Conservation (phyloP, 768 basidiomycete genomes). For the Mycena maculata region DNA sequence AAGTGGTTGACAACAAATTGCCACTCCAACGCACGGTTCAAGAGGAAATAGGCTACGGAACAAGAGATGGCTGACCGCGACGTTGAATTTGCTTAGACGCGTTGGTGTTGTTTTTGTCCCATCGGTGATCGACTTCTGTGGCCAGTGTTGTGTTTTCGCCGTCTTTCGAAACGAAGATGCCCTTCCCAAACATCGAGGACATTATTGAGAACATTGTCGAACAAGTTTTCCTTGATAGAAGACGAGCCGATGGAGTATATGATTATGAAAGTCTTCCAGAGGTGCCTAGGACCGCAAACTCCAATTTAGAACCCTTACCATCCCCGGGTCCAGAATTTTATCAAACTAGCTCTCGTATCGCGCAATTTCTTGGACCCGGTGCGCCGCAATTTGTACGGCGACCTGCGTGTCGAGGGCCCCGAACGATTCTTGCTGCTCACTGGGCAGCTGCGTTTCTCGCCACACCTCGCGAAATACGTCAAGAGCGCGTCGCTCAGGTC, state of each 20-base stretch:
- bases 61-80: too few relatives aligned
- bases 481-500: constrained; percentile 4
- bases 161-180: constrained; percentile 11
- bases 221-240: constrained; percentile 22
- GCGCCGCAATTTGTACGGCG: constrained; percentile 21
- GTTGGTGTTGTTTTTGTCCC: too few relatives aligned
- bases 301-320: not conserved
- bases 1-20: too few relatives aligned
- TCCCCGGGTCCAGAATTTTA: not conserved
- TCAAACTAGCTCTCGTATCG: constrained; percentile 18
- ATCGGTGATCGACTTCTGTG: too few relatives aligned
- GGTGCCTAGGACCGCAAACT: constrained; percentile 3
- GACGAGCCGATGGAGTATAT: constrained; percentile 24
- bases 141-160: too few relatives aligned
- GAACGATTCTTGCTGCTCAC: constrained; percentile 19
- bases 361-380: constrained; percentile 22
- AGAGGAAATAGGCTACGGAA: too few relatives aligned
- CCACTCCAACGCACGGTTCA: too few relatives aligned
- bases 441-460: constrained; percentile 16
- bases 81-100: too few relatives aligned
- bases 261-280: constrained; percentile 31
- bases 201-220: constrained; percentile 29
- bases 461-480: constrained; percentile 22
- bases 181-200: constrained; percentile 28
- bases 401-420: constrained; percentile 14